A percentile compares a stretch with the other conserved stretches of the same genome.
phyloP scores from a whole-genome alignment of 1,284 basidiomycete genomes.

The Moesziomyces sp. region DNA sequence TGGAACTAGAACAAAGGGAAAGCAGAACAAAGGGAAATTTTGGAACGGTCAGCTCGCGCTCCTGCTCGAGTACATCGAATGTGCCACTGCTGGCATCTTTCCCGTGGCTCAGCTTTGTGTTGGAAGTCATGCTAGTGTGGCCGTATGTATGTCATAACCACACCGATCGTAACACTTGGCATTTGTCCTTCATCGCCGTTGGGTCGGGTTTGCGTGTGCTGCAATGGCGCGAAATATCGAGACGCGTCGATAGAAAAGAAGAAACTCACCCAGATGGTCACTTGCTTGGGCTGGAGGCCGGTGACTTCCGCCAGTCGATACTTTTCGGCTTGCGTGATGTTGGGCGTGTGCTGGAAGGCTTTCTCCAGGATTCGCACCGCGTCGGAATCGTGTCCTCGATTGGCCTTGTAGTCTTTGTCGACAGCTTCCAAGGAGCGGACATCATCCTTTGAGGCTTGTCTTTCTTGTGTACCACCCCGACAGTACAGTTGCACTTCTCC shows the following conservation, averaged over 20 bases:
- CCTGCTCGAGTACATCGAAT: not conserved
- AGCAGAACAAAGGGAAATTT: not conserved
- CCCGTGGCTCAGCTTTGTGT: no score
- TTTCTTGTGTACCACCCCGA: no score
- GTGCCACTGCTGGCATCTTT: not conserved
- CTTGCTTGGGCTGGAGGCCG: constrained; percentile 62
- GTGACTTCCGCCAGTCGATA: constrained; percentile 57
- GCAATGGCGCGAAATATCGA: not conserved
- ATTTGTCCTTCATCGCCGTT: constrained; percentile 13
- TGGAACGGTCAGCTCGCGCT: not conserved
- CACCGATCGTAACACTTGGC: no score
- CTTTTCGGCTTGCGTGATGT: constrained; percentile 65
- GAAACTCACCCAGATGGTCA: constrained; percentile 66
- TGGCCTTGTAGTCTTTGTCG: no score
- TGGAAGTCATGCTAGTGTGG: no score
- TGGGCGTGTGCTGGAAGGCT: constrained; percentile 58
- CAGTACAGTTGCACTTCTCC: no score
- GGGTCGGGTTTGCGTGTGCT: not conserved
- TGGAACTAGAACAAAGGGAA: constrained; percentile 41
- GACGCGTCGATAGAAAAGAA: not conserved
- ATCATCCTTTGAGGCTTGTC: no score
- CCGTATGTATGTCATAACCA: no score
- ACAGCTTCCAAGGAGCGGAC: no score
- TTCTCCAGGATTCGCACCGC: constrained; percentile 57
- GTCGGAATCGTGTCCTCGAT: constrained; percentile 40